Base-by-base conservation (phyloP, 129 eudicot genomes). In the Saposhnikovia divaricata region DNA sequence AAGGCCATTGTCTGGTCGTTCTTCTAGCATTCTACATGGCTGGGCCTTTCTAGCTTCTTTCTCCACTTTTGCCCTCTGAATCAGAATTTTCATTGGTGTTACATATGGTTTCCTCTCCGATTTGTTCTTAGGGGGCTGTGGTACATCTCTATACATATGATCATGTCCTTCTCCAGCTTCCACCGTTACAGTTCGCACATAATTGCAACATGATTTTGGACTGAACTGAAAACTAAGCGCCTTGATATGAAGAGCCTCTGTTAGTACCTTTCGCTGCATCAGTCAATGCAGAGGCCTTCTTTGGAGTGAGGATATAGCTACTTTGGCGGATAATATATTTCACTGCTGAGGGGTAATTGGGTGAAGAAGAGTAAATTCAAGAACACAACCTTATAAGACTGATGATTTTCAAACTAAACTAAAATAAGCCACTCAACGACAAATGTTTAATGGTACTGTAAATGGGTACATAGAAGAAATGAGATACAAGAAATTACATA, bases 91-190 rank as follows among this genome's bases (percentile, higher is more conserved):
- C 93, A 90, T 87, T n/a, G 93, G 93, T 2, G 93, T 90, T 37
- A 84, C 87, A 80, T 87, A 89, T 2, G 93, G 93, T 81, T 89
- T 89, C 76, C 93, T 84, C 85, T 89, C 93, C 6, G 88, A 85
- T 66, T 90, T 90, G 69, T 83, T 83, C 80, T 65, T 78, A 7
- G 79, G 84, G 11, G 89, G 87, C 81, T 57, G 81, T 9, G 89
- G 91, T 75, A 90, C 55, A 76, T 90, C 93, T 23, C 79, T 76
- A 77, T 87, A 84, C 28, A 78, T 46, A 66, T 84, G 77, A 82
- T 89, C 82, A 57, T 76, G 80, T 53, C 69, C 72, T 55, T 73
- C 78, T 27, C 70, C 81, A 47, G 80, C 77, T 44, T 81, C 82
- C 65, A 25, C 61, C 47, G 79, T 81, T 76, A 85, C 14, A 78